Base-by-base conservation (phyloP, 148 eudicot species). In the Rhododendron ovatum region DNA sequence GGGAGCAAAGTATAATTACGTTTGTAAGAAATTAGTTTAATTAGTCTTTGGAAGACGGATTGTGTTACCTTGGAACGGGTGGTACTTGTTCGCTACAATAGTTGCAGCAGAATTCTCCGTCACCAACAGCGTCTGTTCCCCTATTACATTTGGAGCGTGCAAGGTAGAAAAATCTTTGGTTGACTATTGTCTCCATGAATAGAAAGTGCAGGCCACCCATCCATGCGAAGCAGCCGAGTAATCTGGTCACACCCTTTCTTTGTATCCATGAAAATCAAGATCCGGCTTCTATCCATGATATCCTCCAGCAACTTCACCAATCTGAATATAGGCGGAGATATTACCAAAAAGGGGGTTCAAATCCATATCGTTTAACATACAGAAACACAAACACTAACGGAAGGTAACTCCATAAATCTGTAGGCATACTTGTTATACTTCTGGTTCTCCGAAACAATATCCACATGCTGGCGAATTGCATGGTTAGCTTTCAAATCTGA, bases 171-270 rank as follows among this genome's bases (percentile, higher is more conserved):
- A n/a, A n/a, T n/a, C n/a, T n/a, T n/a, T n/a, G n/a, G n/a, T 89
- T 97, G 98, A 91, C 96, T 94, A 92, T 97, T 95, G 87, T 97
- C 99, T 88, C 99, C 99, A 83, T 97, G 99, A 85, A 97, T 97
- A 35, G 99, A 95, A 51, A 98, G 92, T 85, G 99, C 98, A 81
- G 99, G 98, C 99, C 99, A 95, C 65, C 98, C 98, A 91, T 98
- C 98, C 94, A 90, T 93, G 48, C 98, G 95, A 84, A 98, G 99
- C 92, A 94, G 98, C 82, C 98, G 91, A 82, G 99, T 98, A 43
- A 93, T 92, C 82, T 93, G 98, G 87, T 98, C 99, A 89, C 99
- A 95, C 18, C 98, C 98, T 89, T 98, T 98, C 85, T 98, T 98
- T 5, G 99, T 98, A 89, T 95, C 98, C 94, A 95, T 93, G 88